Evolutionary conservation across 1,139 yeast genomes (phyloP), one percentile per base, ranked within the genome.

Genomic region (Geotrichum cucujoidarum): DNA sequence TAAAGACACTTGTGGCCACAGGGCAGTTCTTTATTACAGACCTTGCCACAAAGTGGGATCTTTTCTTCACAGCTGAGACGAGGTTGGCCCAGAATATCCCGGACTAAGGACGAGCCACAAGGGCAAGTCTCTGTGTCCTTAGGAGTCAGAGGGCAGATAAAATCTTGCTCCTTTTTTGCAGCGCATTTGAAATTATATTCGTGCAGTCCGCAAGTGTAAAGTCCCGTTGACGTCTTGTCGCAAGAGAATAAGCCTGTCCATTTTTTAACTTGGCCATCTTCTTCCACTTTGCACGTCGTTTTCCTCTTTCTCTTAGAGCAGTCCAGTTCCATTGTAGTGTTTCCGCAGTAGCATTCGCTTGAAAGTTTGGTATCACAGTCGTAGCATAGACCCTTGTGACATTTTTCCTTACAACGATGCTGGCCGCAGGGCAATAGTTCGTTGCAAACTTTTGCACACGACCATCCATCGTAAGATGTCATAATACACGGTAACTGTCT

Each of bases 381-480:
- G 0, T 95, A 95, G 69, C 97, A 89, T 27, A 84, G 71, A 0
- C 95, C 96, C 18, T 71, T 63, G 64, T 89, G 97, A 58, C 95
- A 84, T 7, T 53, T 57, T 37, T 68, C 65, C 2, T 65, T 56
- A 65, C 95, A 88, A 33, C 61, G 65, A 61, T 89, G 97, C 20
- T 77, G 72, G 10, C 88, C 90, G 70, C 97, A 89, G 0, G 90
- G 78, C 57, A 76, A 59, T 8, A 72, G 47, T 51, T 77, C 78
- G 8, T 73, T 73, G 64, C 97, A 89, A 0, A 68, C 65, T 2
- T 73, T 74, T 3, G 72, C 75, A 67, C 97, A 90, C 10, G 68
- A 64, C 89, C 90, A 85, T 11, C 88, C 89, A 14, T 67, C 67
- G 61, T 83, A 84, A 1, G 86, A 87, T 1, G 90, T 88, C 51